These are phyloP conservation scores for Lipomyces yamadae DNA, from an alignment of 805 yeast species.

Conservation along the genomic window DNA sequence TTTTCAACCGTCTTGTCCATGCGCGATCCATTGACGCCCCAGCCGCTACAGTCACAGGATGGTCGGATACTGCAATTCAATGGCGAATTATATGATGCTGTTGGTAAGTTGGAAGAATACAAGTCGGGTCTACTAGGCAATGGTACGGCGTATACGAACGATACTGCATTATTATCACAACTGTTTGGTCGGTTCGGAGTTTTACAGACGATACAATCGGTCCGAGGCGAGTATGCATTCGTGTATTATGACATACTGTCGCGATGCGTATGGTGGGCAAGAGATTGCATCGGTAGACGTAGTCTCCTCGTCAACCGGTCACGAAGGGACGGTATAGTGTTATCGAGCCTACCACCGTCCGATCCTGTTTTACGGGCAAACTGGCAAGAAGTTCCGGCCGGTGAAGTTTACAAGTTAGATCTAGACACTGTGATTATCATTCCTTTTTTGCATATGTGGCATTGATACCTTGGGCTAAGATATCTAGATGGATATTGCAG, in stretches of 20 bases:
- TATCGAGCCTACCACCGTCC: constrained; percentile 34
- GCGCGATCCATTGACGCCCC: constrained; percentile 75
- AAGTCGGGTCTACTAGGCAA: constrained; percentile 7
- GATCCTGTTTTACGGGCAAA: constrained; percentile 26
- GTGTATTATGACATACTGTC: constrained; percentile 51
- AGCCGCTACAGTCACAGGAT: constrained; percentile 57
- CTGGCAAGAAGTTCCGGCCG: constrained; percentile 60
- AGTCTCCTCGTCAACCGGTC: constrained; percentile 56
- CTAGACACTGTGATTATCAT: not conserved
- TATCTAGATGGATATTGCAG: not conserved
- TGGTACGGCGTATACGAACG: constrained; percentile 52
- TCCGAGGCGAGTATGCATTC: constrained; percentile 86
- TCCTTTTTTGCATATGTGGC: not conserved
- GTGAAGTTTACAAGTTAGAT: constrained; percentile 50
- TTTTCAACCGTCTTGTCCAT: constrained; percentile 80
- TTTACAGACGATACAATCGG: constrained; percentile 48
- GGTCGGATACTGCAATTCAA: constrained; percentile 70
- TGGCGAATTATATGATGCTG: constrained; percentile 79
- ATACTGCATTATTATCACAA: constrained; percentile 60
- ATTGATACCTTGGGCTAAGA: not conserved
- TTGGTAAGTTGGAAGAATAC: constrained; percentile 49
- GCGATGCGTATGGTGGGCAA: constrained; percentile 67
- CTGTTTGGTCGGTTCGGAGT: constrained; percentile 50
- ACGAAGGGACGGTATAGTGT: constrained; percentile 7
- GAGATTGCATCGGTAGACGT: constrained; percentile 82